Percentiles rank a stretch among this genome's conserved stretches.
phyloP scores from a whole-genome alignment of 306 rosid genomes.

The Cucurbita ficifolia region DNA sequence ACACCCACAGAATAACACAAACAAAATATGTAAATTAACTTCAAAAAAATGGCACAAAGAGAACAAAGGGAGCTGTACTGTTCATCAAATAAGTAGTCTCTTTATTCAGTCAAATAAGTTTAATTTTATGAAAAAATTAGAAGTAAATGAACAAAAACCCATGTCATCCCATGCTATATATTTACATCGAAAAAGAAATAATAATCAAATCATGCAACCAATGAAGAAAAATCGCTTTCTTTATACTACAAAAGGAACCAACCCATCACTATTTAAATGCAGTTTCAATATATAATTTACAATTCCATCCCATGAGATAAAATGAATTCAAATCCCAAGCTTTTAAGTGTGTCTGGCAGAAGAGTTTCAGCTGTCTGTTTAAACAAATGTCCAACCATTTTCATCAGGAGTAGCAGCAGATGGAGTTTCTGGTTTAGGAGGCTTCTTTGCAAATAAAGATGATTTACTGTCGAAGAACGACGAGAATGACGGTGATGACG shows the following conservation, averaged over 20 bases:
- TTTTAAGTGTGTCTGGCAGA: slow-evolving; percentile 33
- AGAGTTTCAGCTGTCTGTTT: slow-evolving; percentile 10
- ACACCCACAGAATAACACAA: not conserved
- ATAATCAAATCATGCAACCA: not conserved
- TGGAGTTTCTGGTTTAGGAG: slow-evolving; percentile 33
- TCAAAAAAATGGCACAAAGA: not conserved
- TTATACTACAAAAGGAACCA: not conserved
- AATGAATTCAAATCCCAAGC: not conserved
- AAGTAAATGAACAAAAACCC: not conserved
- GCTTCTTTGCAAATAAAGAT: slow-evolving; percentile 62
- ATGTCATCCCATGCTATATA: not conserved
- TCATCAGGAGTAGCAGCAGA: slow-evolving; percentile 23
- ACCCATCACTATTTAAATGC: not conserved
- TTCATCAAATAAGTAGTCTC: not conserved
- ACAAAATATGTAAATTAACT: not conserved
- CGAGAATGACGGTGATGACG: slow-evolving; percentile 38
- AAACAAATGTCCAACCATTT: slow-evolving; percentile 35
- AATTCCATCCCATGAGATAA: not conserved
- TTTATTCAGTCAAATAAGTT: not conserved
- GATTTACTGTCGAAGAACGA: slow-evolving; percentile 76
- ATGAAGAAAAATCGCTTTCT: not conserved
- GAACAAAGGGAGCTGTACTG: not conserved
- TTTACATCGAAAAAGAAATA: not conserved
- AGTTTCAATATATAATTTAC: not conserved
- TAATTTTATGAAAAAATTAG: not conserved